Conservation (phyloP, 2,329 filamentous ascomycete genomes). For the Claviceps maximensis region DNA sequence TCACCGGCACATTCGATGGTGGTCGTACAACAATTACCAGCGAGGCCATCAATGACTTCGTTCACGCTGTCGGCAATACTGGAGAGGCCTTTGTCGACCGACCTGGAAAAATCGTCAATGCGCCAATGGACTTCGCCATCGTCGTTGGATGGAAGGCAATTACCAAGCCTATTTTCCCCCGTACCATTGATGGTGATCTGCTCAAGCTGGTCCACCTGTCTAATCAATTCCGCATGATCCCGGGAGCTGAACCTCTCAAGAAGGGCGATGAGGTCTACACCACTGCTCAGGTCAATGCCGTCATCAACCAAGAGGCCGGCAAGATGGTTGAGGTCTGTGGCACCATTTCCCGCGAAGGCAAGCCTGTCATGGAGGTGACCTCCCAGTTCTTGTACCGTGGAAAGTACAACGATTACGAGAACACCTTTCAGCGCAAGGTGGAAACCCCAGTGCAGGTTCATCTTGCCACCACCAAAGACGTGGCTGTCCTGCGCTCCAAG, state of each 20-base stretch:
- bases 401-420: slow-evolving; percentile 83
- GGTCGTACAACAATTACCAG: slow-evolving; percentile 76
- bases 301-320: slow-evolving; percentile 94
- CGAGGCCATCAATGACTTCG: slow-evolving; percentile 94
- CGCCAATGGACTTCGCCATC: slow-evolving; percentile 97
- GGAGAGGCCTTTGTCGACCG: slow-evolving; percentile 95
- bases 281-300: slow-evolving; percentile 89
- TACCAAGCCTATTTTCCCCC: slow-evolving; percentile 97
- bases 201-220: slow-evolving; percentile 94
- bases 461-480: slow-evolving; percentile 74
- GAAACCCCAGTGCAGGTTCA: slow-evolving; percentile 93
- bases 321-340: slow-evolving; percentile 99
- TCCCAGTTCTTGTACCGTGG: slow-evolving; percentile 97
- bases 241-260: slow-evolving; percentile 86
- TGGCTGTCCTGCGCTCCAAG: slow-evolving; percentile 89
- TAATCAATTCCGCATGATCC: slow-evolving; percentile 96
- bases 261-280: slow-evolving; percentile 89
- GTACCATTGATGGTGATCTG: slow-evolving; percentile 88
- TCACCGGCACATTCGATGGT: slow-evolving; percentile 81
- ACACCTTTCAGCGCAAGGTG: slow-evolving; percentile 95
- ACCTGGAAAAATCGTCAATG: slow-evolving; percentile 84
- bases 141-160: slow-evolving; percentile 99
- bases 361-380: slow-evolving; percentile 94
- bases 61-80: slow-evolving; percentile 96
- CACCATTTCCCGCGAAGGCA: slow-evolving; percentile 72